These are phyloP conservation scores for Forsythia suspensa DNA, from an alignment of 257 asterid genomes.

Conservation along the genomic window DNA sequence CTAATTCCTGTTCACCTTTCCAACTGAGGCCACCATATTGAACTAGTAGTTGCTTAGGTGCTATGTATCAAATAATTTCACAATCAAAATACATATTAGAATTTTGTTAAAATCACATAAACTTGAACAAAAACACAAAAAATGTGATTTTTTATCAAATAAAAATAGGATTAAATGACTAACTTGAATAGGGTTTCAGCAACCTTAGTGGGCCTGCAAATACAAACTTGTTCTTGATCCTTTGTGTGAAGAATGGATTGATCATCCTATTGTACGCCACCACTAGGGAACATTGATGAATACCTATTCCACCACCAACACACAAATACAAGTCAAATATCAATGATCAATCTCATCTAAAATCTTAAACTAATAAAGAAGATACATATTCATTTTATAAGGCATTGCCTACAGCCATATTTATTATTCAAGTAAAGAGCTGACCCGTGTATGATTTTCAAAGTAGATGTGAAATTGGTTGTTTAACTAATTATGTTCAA, in stretches of 20 bases:
- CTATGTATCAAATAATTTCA: background rate
- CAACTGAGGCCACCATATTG: background rate
- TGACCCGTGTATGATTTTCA: too few relatives aligned
- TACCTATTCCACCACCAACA: slow-evolving; percentile 8
- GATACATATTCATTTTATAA: background rate
- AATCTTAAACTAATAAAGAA: background rate
- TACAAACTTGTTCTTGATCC: slow-evolving; percentile 20
- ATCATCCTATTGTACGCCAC: slow-evolving; percentile 18
- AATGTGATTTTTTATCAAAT: background rate
- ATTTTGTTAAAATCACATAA: background rate
- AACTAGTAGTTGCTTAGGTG: background rate
- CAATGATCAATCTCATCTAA: background rate
- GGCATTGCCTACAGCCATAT: too few relatives aligned
- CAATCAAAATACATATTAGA: background rate
- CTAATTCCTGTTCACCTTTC: background rate
- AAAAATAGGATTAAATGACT: background rate
- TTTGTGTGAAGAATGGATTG: slow-evolving; percentile 19
- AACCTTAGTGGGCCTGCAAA: slow-evolving; percentile 9
- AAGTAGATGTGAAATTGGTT: too few relatives aligned
- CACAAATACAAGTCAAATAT: background rate
- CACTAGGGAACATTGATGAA: slow-evolving; percentile 21
- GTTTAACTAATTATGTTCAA: too few relatives aligned
- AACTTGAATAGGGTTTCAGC: slow-evolving; percentile 12
- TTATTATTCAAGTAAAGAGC: too few relatives aligned
- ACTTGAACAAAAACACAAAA: background rate